Base-by-base conservation (phyloP, 2,329 filamentous ascomycete species). In the Cladophialophora carrionii region DNA sequence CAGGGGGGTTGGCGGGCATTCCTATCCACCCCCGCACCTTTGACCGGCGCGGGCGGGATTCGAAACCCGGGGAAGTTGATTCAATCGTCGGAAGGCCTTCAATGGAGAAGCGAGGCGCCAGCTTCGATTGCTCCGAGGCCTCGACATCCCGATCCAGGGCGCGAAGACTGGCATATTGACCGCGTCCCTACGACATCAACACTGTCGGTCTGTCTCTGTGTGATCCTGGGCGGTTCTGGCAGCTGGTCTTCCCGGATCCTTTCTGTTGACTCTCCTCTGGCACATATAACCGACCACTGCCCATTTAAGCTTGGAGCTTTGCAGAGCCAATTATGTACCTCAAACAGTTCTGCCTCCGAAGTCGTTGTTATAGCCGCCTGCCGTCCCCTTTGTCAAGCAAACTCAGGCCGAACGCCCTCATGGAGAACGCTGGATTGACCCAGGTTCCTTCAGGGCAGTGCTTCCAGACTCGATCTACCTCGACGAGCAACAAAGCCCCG, bases 21-120 rank as follows among this genome's bases (percentile, higher is more conserved):
- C 17, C 22, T 6, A 34, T 24, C 64, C 56, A 46, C 61, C 65
- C 61, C 65, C 65, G 57, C 61, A 63, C 9, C 46, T 51, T 29
- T 48, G 2, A n/a, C 9, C 53, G 37, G 55, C 10, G 34, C 37
- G 9, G 29, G 31, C 65, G 65, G 65, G 58, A 62, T 57, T 57
- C 48, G 59, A 64, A 58, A 63, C 64, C 64, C 64, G 61, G 56
- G 64, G 64, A 41, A 66, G 22, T 63, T 26, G 59, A 54, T 55
- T 61, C 51, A 14, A 12, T 51, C 20, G 12, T 14, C 9, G 20
- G 5, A 51, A 1, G 22, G 20, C 14, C 48, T 22, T 4, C 48
- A n/a, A 51, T 49, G 46, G 46, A 49, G 10, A 49, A 49, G 46
- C 20, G 34, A 20, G 20, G 46, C 12, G n/a, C 24, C 1, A 26